Base-by-base conservation (phyloP, 2,329 filamentous ascomycete species). In the Ophiostoma himal-ulmi region DNA sequence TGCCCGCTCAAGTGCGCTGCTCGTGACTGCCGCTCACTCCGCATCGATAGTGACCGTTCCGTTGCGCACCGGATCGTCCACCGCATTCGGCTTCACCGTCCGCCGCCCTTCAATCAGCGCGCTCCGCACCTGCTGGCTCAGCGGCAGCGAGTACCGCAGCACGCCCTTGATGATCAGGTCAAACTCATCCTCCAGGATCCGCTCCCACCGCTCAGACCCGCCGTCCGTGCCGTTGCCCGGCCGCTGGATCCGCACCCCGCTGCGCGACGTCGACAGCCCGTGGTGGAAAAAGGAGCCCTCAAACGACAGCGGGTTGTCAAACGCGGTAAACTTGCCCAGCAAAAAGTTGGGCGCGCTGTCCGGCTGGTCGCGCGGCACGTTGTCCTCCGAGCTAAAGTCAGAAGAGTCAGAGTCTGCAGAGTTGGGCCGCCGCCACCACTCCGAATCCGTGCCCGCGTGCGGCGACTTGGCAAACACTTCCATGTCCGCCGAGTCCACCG, bases 391-490 rank as follows among this genome's bases (percentile, higher is more conserved):
- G 26, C n/a, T 30, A 3, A 30, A 30, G 30, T 30, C 30, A 30
- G 30, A 30, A 30, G 30, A 30, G 30, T 30, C 30, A 2, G 30
- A 30, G 30, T 30, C 30, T 0, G 30, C n/a, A n/a, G 39, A 44
- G 39, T 5, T 14, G 11, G 82, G 82, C 73, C 79, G 78, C 26
- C 82, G 81, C 84, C 85, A 85, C 86, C 87, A 88, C 76, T 87
- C 84, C 36, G 83, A 85, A 75, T 88, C 86, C 8, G 84, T 85
- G n/a, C 92, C 91, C 14, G 94, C 91, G 77, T 94, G 91, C 72
- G 91, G 92, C 72, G 93, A 97, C 80, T 96, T 97, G 39, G 95
- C 95, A 79, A 98, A 98, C 41, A 99, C 86, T 76, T 96, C 93
- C 71, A 98, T 84, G 77, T 98, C 93, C 77, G 96, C 90, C 66